Base-by-base conservation (phyloP, 352 stramenopile genomes). In the Thalassiosira allenii region DNA sequence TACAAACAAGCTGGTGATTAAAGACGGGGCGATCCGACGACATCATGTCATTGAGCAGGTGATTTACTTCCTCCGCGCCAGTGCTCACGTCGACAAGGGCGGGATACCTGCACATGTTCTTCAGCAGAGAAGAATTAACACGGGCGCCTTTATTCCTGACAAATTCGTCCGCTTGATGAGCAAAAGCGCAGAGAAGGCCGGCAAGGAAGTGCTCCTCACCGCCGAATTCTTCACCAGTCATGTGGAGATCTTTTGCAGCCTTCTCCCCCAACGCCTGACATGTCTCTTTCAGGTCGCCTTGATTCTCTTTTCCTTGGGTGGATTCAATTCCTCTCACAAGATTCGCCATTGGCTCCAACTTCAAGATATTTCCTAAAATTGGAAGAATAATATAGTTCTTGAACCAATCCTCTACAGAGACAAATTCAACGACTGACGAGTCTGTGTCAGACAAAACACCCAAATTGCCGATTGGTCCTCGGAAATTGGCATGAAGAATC, bases 371-470 rank as follows among this genome's bases (percentile, higher is more conserved):
- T 40, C 22, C 53, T 37, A 62, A 62, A 40, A 9, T 8, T 37
- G 53, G 53, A 62, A 62, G 20, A 62, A 62, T 62, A 37, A 62
- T 32, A 9, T n/a, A 40, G n/a, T 32, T 62, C 53, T 62, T 62
- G 53, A 62, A 62, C 53, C 53, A 62, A 33, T 25, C 33, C 53
- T 25, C 53, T 40, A 62, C 22, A 37, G 53, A 62, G n/a, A 9
- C 8, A 62, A 34, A 37, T 40, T 25, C 33, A 33, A 62, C 53
- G 33, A 37, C 53, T 33, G 27, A 40, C 17, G 22, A 40, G 22
- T 62, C 53, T 3, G 27, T 62, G 53, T 62, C 53, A 34, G 53
- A 62, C n/a, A 62, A 62, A 33, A 62, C 53, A 62, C n/a, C 53
- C 53, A 62, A 47, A 47, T 47, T 47, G 17, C 17, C 37, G 8